Evolutionary conservation across 495 filamentous ascomycete species (phyloP).

Genomic region (Viridothelium virens): DNA sequence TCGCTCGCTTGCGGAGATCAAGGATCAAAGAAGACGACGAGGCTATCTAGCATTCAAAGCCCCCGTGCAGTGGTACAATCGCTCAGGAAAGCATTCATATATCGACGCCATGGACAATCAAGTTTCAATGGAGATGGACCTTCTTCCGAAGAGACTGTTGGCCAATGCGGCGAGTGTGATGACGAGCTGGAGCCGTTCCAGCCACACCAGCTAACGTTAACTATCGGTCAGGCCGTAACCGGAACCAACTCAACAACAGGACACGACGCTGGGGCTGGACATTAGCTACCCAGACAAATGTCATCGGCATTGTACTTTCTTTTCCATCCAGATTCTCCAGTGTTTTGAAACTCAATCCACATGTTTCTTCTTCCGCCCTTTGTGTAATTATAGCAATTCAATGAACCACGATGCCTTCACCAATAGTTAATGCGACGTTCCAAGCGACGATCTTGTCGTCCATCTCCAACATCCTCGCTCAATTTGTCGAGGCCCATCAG

Average conservation of each 20-base stretch:
- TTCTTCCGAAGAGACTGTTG: too few species aligned
- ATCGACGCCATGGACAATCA: neutral
- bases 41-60: neutral
- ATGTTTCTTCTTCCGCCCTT: neutral
- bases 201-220: too few species aligned
- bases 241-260: neutral
- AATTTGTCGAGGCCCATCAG: constrained; percentile 63
- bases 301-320: neutral
- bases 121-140: too few species aligned
- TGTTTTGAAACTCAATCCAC: neutral
- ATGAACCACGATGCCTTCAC: constrained; percentile 4
- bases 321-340: neutral
- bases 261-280: neutral
- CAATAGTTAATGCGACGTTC: constrained; percentile 24
- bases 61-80: neutral
- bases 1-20: neutral
- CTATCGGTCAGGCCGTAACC: too few species aligned
- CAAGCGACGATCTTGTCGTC: constrained; percentile 51
- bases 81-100: too few species aligned
- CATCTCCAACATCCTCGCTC: constrained; percentile 75
- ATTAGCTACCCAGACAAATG: neutral
- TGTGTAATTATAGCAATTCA: neutral
- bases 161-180: neutral
- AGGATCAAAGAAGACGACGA: neutral
- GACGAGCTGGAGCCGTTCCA: neutral